phyloP scores from a whole-genome alignment of 2,329 filamentous ascomycete genomes.

The Stagonosporopsis chrysanthemi region DNA sequence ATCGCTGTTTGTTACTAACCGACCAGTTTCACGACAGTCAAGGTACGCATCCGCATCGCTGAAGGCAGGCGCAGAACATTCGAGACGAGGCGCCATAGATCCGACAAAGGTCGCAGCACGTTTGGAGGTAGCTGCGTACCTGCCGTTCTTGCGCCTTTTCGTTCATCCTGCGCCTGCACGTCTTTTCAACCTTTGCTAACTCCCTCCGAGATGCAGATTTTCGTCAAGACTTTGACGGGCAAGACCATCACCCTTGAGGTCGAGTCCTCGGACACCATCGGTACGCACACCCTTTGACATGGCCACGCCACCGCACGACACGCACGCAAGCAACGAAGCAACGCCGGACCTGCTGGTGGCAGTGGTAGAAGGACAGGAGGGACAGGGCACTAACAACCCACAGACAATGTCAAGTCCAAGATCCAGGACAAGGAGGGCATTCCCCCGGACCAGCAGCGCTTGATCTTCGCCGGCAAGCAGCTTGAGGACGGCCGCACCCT shows the following conservation, averaged over 20 bases:
- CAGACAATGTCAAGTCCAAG: slow-evolving; percentile 99
- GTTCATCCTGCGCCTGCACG: not conserved
- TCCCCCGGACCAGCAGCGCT: slow-evolving; percentile 96
- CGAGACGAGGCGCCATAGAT: not conserved
- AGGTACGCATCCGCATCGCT: not conserved
- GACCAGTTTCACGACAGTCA: slow-evolving; percentile 12
- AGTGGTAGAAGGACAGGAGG: slow-evolving; percentile 2
- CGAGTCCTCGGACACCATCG: slow-evolving; percentile 96
- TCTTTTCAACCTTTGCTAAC: not conserved
- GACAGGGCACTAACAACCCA: slow-evolving; percentile 29
- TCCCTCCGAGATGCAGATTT: slow-evolving; percentile 60
- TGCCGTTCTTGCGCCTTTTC: not conserved
- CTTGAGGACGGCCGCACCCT: slow-evolving; percentile 99
- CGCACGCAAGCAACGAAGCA: slow-evolving; percentile 25
- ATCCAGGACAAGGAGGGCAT: slow-evolving; percentile 99
- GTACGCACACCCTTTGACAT: slow-evolving; percentile 37
- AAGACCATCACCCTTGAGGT: slow-evolving; percentile 99
- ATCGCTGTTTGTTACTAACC: slow-evolving; percentile 7
- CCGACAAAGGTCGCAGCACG: not conserved
- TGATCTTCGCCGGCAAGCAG: slow-evolving; percentile 99
- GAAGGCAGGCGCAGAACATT: not conserved
- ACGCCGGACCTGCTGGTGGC: slow-evolving; percentile 7
- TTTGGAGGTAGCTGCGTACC: not conserved
- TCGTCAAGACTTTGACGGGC: slow-evolving; percentile 99
- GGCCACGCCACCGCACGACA: slow-evolving; percentile 24